phyloP scores from a whole-genome alignment of 2,329 filamentous ascomycete genomes.

The Penicillium sp. region DNA sequence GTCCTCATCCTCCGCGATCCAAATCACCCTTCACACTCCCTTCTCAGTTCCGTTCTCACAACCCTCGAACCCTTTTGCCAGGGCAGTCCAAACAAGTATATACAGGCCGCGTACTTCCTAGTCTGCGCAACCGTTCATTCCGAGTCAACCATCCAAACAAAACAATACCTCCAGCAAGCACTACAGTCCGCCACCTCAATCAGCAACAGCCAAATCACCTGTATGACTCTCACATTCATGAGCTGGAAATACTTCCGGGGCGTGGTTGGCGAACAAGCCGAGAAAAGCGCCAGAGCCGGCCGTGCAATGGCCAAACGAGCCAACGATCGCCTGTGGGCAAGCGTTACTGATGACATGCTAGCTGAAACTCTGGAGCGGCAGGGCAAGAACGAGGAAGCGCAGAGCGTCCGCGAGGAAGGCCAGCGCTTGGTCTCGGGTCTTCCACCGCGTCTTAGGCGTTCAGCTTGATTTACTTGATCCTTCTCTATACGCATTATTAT shows the following conservation, averaged over 20 bases:
- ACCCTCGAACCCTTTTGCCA: slow-evolving; percentile 66
- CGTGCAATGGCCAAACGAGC: slow-evolving; percentile 66
- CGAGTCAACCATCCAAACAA: slow-evolving; percentile 71
- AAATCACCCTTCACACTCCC: slow-evolving; percentile 55
- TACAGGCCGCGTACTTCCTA: slow-evolving; percentile 75
- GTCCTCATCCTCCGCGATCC: slow-evolving; percentile 71
- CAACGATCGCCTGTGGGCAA: slow-evolving; percentile 73
- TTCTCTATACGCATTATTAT: slow-evolving; percentile 1
- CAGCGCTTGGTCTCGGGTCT: slow-evolving; percentile 40
- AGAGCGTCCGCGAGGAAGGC: slow-evolving; percentile 47
- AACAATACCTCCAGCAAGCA: slow-evolving; percentile 72
- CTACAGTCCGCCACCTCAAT: slow-evolving; percentile 67
- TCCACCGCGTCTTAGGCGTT: slow-evolving; percentile 38
- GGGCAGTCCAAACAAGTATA: slow-evolving; percentile 69
- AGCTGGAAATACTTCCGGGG: slow-evolving; percentile 77
- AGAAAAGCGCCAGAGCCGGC: slow-evolving; percentile 72
- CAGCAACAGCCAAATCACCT: slow-evolving; percentile 75
- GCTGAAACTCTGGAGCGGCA: slow-evolving; percentile 72
- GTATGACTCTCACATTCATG: slow-evolving; percentile 82
- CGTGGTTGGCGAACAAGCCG: slow-evolving; percentile 75
- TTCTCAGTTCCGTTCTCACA: slow-evolving; percentile 62
- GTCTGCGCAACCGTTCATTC: slow-evolving; percentile 67
- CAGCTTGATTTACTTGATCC: slow-evolving; percentile 4
- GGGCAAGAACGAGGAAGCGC: slow-evolving; percentile 59
- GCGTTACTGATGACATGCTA: slow-evolving; percentile 76